These are phyloP conservation scores for Neltuma alba DNA, from an alignment of 306 rosid genomes.

Conservation along the genomic window DNA sequence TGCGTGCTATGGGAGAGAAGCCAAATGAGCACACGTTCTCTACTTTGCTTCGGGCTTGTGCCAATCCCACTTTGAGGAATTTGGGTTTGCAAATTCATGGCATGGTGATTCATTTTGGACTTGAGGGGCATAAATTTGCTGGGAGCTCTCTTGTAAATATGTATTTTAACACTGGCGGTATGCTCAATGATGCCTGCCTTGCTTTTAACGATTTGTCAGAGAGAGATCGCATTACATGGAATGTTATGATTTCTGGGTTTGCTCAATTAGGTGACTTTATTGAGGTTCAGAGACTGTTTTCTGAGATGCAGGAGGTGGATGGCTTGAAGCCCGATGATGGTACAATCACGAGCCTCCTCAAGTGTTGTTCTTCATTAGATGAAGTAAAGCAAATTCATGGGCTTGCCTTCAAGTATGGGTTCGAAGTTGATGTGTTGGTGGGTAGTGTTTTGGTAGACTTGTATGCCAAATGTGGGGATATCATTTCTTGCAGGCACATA, in stretches of 20 bases:
- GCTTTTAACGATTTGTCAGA: constrained; percentile 46
- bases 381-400: constrained; percentile 54
- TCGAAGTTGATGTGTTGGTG: constrained; percentile 49
- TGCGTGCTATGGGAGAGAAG: constrained; percentile 47
- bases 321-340: constrained; percentile 47
- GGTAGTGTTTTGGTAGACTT: constrained; percentile 53
- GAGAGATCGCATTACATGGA: constrained; percentile 58
- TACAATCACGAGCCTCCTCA: constrained; percentile 48
- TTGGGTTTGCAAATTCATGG: constrained; percentile 60
- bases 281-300: constrained; percentile 49
- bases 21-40: constrained; percentile 58
- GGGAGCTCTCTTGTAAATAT: constrained; percentile 54
- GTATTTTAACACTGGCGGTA: constrained; percentile 46
- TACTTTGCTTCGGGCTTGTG: constrained; percentile 48
- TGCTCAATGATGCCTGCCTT: constrained; percentile 28
- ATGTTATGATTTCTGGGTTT: constrained; percentile 61
- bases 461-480: constrained; percentile 52
- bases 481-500: constrained; percentile 43
- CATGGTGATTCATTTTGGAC: constrained; percentile 43
- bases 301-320: constrained; percentile 45
- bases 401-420: constrained; percentile 46
- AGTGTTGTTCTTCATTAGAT: constrained; percentile 43
- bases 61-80: constrained; percentile 24
- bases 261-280: constrained; percentile 48
- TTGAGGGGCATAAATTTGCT: constrained; percentile 48